Conservation (phyloP, 2,329 filamentous ascomycete genomes). For the Ophidiomyces ophidiicola region DNA sequence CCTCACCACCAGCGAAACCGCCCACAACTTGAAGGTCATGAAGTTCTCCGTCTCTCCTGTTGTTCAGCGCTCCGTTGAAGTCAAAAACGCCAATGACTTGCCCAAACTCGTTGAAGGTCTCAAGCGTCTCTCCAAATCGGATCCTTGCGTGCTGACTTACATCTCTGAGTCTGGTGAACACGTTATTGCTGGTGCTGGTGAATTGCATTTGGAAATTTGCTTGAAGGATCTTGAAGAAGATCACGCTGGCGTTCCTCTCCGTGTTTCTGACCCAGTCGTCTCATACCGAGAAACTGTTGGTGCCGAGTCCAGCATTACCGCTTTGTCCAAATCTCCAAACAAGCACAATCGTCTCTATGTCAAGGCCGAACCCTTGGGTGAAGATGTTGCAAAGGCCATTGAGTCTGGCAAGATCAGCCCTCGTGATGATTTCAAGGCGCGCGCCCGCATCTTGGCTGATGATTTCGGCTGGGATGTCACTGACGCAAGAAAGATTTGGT, state of each 20-base stretch:
- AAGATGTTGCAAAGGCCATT: conserved; percentile 84
- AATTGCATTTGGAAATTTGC: conserved; percentile 99
- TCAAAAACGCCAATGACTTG: conserved; percentile 99
- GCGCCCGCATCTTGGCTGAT: conserved; percentile 90
- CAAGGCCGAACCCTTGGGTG: conserved; percentile 74
- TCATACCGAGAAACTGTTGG: conserved; percentile 95
- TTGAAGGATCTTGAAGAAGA: conserved; percentile 99
- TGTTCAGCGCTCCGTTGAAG: conserved; percentile 95
- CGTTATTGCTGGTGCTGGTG: conserved; percentile 97
- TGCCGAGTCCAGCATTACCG: conserved; percentile 78
- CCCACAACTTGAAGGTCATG: conserved; percentile 99
- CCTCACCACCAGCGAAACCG: conserved; percentile 89
- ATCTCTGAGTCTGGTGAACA: conserved; percentile 94
- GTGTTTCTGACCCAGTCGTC: conserved; percentile 95
- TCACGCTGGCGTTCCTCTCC: conserved; percentile 96
- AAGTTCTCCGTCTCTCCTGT: conserved; percentile 99
- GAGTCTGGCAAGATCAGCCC: conserved; percentile 84
- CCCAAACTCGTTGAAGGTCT: conserved; percentile 99
- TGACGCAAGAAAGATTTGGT: conserved; percentile 99
- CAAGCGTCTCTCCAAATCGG: conserved; percentile 99
- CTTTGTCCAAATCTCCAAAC: conserved; percentile 99
- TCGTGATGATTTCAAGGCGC: conserved; percentile 97
- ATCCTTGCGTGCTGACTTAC: conserved; percentile 88
- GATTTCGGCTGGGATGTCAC: conserved; percentile 99
- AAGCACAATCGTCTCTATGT: conserved; percentile 99